Evolutionary conservation across 2,329 filamentous ascomycete genomes (phyloP).

Genomic region (Aspergillus nomiae): DNA sequence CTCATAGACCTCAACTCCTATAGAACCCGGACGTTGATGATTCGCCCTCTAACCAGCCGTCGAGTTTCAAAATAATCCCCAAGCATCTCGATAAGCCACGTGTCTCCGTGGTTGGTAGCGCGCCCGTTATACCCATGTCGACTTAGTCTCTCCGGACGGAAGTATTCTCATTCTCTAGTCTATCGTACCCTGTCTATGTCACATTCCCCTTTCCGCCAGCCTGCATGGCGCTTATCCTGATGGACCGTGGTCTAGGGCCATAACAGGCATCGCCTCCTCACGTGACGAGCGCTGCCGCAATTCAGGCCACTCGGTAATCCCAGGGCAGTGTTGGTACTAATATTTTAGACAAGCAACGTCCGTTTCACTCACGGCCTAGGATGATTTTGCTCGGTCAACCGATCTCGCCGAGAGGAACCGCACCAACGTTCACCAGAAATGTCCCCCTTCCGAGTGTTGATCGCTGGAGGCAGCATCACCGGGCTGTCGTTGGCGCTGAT

Average conservation of each 20-base stretch:
- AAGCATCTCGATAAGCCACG: too few relatives aligned
- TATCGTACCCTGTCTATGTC: too few relatives aligned
- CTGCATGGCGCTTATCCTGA: background rate
- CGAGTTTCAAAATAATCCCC: too few relatives aligned
- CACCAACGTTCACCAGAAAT: background rate
- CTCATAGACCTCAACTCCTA: too few relatives aligned
- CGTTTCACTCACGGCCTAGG: background rate
- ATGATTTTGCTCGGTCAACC: background rate
- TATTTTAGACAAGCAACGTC: background rate
- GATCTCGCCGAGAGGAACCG: background rate
- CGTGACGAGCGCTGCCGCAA: background rate
- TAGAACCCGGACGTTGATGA: fast-evolving
- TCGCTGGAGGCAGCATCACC: background rate
- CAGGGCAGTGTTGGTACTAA: background rate
- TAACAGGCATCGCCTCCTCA: background rate
- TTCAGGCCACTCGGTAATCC: background rate
- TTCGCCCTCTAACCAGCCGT: too few relatives aligned
- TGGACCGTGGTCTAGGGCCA: background rate
- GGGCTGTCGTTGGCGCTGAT: slow-evolving; percentile 22
- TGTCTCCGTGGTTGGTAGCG: too few relatives aligned
- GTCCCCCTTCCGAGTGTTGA: background rate
- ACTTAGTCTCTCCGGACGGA: too few relatives aligned
- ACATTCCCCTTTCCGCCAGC: too few relatives aligned
- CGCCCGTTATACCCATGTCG: background rate
- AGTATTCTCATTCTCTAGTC: too few relatives aligned